A percentile compares a stretch with the other conserved stretches of the same genome.
Evolutionary conservation across 1,139 yeast species (phyloP).

Genomic region (Pichia sp.): DNA sequence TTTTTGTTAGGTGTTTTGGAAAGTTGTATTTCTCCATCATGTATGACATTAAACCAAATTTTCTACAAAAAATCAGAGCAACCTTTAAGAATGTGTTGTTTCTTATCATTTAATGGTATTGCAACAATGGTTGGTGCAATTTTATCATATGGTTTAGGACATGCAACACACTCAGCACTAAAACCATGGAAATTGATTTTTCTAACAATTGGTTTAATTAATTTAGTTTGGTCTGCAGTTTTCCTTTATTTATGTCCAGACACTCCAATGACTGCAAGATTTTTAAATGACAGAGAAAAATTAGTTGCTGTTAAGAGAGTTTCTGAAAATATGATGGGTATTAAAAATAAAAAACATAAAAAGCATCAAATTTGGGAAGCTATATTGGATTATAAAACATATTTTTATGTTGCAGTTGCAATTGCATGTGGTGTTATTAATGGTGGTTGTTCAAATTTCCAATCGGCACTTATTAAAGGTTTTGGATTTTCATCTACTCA

Average conservation of each 20-base stretch:
- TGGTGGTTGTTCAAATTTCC: slow-evolving; percentile 33
- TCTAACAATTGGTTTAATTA: slow-evolving; percentile 42
- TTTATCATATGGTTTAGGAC: slow-evolving; percentile 23
- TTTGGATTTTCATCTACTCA: slow-evolving; percentile 40
- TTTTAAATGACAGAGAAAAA: slow-evolving; percentile 33
- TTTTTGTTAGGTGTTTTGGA: slow-evolving; percentile 40
- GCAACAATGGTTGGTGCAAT: slow-evolving; percentile 25
- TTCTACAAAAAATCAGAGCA: slow-evolving; percentile 47
- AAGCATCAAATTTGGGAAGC: slow-evolving; percentile 22
- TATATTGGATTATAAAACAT: slow-evolving; percentile 24
- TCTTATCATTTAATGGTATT: slow-evolving; percentile 50
- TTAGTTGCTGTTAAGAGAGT: slow-evolving; percentile 32
- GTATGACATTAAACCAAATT: slow-evolving; percentile 41
- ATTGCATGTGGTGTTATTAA: slow-evolving; percentile 33
- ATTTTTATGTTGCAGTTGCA: slow-evolving; percentile 23
- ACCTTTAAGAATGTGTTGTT: slow-evolving; percentile 49
- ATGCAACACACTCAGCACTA: slow-evolving; percentile 21
- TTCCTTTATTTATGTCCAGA: slow-evolving; percentile 46
- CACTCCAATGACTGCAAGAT: slow-evolving; percentile 47
- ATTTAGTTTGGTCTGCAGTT: slow-evolving; percentile 45
- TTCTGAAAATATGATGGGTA: slow-evolving; percentile 35
- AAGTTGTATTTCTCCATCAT: slow-evolving; percentile 48
- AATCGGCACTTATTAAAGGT: slow-evolving; percentile 34
- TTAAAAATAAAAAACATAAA: slow-evolving; percentile 29
- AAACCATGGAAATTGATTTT: slow-evolving; percentile 45